A percentile compares a stretch with the other conserved stretches of the same genome.
These are phyloP conservation scores for Coemansia sp. DNA, from an alignment of 192 early-diverging fungal genomes.

Conservation along the genomic window DNA sequence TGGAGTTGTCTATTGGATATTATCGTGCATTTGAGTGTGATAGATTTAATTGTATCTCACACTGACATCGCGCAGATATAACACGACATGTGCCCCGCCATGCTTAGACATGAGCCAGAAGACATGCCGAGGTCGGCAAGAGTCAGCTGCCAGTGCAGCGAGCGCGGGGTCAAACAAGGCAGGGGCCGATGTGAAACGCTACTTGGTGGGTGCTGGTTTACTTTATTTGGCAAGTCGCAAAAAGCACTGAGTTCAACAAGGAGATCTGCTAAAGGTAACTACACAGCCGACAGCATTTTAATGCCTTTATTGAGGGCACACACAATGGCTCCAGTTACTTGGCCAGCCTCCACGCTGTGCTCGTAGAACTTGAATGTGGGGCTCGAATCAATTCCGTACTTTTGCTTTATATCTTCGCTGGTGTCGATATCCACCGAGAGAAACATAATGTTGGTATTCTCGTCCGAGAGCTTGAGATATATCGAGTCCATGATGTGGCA, in stretches of 20 bases:
- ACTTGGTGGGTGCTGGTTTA: not conserved
- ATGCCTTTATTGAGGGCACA: not conserved
- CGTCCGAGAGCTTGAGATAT: slow-evolving; percentile 60
- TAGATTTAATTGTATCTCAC: slow-evolving; percentile 3
- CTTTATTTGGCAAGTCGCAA: not conserved
- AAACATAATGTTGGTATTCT: slow-evolving; percentile 62
- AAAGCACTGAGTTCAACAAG: not conserved
- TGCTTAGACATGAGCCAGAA: not conserved
- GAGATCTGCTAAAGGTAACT: not conserved
- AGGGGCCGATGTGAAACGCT: not conserved
- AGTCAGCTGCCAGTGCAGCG: not conserved
- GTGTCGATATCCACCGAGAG: slow-evolving; percentile 85
- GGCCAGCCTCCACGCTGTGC: not conserved
- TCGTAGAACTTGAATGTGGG: slow-evolving; percentile 79
- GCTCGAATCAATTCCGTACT: slow-evolving; percentile 61
- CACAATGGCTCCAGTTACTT: not conserved
- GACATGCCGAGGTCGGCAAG: not conserved
- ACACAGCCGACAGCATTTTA: not conserved
- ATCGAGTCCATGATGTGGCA: slow-evolving; percentile 75
- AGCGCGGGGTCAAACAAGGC: not conserved
- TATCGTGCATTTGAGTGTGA: not conserved
- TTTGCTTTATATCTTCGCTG: slow-evolving; percentile 33
- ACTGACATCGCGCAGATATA: not conserved
- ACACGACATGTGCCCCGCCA: not conserved
- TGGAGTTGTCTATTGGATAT: not conserved